Evolutionary conservation across 306 rosid species (phyloP).

Genomic region (Adenanthera pavonina): DNA sequence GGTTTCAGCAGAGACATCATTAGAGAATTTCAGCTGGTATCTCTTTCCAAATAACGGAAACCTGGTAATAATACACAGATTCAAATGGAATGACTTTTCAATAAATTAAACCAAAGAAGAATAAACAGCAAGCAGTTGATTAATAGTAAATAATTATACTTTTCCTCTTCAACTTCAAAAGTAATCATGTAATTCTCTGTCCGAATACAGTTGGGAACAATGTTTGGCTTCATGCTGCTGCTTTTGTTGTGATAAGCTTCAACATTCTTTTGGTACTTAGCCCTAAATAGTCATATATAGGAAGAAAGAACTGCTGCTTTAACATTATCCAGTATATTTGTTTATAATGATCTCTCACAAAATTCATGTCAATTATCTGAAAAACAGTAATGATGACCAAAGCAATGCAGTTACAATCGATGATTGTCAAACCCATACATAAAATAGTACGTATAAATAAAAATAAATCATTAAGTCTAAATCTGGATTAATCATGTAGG

Average conservation of each 20-base stretch:
- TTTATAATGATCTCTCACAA: constrained; percentile 21
- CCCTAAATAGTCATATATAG: constrained; percentile 54
- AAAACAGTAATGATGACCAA: constrained; percentile 27
- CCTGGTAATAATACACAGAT: constrained; percentile 55
- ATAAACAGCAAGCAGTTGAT: constrained; percentile 33
- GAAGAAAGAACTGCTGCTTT: constrained; percentile 22
- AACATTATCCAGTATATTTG: constrained; percentile 23
- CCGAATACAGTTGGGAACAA: constrained; percentile 98
- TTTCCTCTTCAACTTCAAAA: constrained; percentile 97
- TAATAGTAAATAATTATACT: constrained; percentile 54
- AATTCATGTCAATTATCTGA: constrained; percentile 15
- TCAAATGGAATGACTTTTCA: constrained; percentile 34
- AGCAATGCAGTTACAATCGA: constrained; percentile 23
- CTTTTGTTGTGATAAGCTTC: constrained; percentile 95
- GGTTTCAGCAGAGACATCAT: constrained; percentile 75
- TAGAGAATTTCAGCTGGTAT: constrained; percentile 85
- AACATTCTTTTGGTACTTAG: constrained; percentile 96
- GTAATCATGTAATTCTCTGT: constrained; percentile 94
- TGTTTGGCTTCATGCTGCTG: constrained; percentile 89
- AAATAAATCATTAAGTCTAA: constrained; percentile 16
- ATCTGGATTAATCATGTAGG: constrained; percentile 2
- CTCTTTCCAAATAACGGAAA: constrained; percentile 96
- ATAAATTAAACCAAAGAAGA: constrained; percentile 31
- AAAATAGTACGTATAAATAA: not conserved
- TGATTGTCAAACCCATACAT: not conserved